phyloP scores from a whole-genome alignment of 2,329 filamentous ascomycete species.

The Pseudogymnoascus sp. region DNA sequence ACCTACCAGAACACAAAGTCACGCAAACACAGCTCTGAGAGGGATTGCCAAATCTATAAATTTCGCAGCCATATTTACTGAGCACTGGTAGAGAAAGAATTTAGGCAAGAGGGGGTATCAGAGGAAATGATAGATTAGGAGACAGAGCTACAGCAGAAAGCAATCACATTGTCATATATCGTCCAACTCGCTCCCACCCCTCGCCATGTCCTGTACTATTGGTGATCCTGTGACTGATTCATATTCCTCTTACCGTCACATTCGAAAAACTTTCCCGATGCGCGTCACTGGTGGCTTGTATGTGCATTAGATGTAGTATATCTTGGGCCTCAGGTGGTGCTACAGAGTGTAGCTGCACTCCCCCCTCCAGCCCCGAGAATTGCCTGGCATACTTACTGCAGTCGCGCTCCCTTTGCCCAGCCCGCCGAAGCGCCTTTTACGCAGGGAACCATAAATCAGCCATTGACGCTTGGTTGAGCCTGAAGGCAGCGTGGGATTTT shows the following conservation, averaged over 20 bases:
- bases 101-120: not conserved
- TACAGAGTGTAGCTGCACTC: not conserved
- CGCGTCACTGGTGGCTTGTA: not conserved
- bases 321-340: not conserved
- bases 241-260: not conserved
- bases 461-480: not conserved
- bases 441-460: not conserved
- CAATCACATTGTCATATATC: not conserved
- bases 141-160: not conserved
- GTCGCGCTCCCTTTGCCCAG: not conserved
- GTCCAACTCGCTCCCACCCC: not conserved
- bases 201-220: not conserved
- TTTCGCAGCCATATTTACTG: not conserved
- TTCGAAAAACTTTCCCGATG: not conserved
- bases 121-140: not conserved
- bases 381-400: not conserved
- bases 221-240: not conserved
- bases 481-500: not conserved
- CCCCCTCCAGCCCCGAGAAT: not conserved
- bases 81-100: not conserved
- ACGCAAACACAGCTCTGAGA: not conserved
- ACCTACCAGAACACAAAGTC: no score
- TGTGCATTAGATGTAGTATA: not conserved
- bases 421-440: not conserved
- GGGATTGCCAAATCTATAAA: not conserved